Evolutionary conservation across 1,139 yeast genomes (phyloP).

Genomic region (Suhomyces ambrosiae): DNA sequence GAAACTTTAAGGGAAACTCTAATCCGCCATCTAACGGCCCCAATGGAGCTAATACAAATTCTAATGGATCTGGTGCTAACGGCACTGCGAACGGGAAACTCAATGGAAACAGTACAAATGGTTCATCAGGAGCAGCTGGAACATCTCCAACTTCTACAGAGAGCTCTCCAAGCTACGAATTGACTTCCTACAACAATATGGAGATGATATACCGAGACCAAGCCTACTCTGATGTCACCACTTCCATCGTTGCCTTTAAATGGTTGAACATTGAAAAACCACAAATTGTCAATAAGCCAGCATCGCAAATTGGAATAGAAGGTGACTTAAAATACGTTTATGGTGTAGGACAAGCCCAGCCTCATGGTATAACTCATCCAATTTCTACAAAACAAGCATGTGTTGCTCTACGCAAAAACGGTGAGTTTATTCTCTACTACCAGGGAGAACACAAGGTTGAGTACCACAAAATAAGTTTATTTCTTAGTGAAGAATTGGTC

Average conservation of each 20-base stretch:
- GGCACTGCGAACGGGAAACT: slow-evolving; percentile 6
- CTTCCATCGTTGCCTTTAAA: slow-evolving; percentile 52
- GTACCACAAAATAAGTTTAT: slow-evolving; percentile 40
- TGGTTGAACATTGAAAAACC: slow-evolving; percentile 76
- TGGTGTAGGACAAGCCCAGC: slow-evolving; percentile 58
- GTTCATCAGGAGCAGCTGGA: too few relatives aligned
- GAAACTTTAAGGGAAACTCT: not conserved
- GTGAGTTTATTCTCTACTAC: slow-evolving; percentile 58
- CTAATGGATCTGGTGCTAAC: not conserved
- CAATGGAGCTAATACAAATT: not conserved
- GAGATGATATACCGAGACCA: slow-evolving; percentile 49
- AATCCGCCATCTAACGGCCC: slow-evolving; percentile 6
- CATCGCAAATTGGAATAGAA: slow-evolving; percentile 31
- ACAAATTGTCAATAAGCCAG: slow-evolving; percentile 56
- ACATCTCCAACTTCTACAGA: slow-evolving; percentile 11
- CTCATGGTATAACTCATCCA: slow-evolving; percentile 72
- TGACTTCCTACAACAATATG: slow-evolving; percentile 49
- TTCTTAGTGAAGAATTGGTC: slow-evolving; percentile 26
- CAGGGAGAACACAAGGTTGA: slow-evolving; percentile 67
- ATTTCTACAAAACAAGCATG: slow-evolving; percentile 71
- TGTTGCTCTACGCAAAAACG: slow-evolving; percentile 64
- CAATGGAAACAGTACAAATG: slow-evolving; percentile 7
- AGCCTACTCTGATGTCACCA: slow-evolving; percentile 3
- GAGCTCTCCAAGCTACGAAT: slow-evolving; percentile 40
- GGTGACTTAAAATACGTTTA: slow-evolving; percentile 42